Base-by-base conservation (phyloP, 371 early-diverging fungal genomes). In the Syncephalis plumigaleata region DNA sequence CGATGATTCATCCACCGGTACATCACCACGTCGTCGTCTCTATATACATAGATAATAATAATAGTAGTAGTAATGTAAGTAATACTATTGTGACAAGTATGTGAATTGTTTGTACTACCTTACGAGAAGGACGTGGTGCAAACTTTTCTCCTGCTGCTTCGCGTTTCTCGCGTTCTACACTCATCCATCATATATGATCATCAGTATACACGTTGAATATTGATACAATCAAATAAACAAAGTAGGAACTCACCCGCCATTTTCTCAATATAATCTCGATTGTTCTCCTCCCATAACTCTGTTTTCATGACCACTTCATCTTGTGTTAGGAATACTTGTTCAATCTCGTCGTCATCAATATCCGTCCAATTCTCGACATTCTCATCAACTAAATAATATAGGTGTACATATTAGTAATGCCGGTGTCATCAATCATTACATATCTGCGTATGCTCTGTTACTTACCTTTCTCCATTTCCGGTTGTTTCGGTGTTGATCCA, bases 191-290 rank as follows among this genome's bases (percentile, higher is more conserved):
- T n/a, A 46, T 20, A 37, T 9, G 47, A 18, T 18, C 7, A 26
- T 49, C 45, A 3, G 26, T n/a, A n/a, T n/a, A n/a, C n/a, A n/a
- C n/a, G n/a, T n/a, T n/a, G n/a, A n/a, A n/a, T n/a, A n/a, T n/a
- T n/a, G n/a, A n/a, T n/a, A n/a, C n/a, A n/a, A n/a, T n/a, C 49
- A 15, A 25, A 31, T 40, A 0, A 17, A 57, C 23, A 25, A 52
- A 40, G 20, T 60, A 55, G 36, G 40, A 43, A 21, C 18, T 43
- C 67, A 37, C 74, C 69, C 44, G 73, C 78, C 53, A 82, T 77
- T 50, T 79, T 81, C 43, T 70, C 71, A n/a, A 88, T 58, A 59
- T 80, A 92, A 25, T 89, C 90, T 51, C 76, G 73, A 65, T 94
- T 89, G 36, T 78, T 73, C 27, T 73, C 76, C 53, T 72, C 81